Evolutionary conservation across 805 yeast species (phyloP), one percentile per base, ranked within the genome.

Genomic region (Wickerhamomyces sydowiorum): DNA sequence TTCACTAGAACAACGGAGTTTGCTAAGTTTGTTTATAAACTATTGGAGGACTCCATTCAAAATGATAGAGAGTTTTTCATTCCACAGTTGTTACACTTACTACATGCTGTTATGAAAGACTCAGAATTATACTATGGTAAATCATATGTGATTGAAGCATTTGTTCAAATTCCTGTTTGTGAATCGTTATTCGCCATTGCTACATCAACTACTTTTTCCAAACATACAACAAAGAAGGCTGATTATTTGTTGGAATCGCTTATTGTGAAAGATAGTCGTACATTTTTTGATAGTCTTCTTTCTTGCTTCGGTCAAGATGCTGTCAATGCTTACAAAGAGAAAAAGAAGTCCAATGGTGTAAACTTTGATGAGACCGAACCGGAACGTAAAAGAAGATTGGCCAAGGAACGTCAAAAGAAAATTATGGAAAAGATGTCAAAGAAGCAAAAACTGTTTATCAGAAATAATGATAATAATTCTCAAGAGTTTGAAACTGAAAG

Each of bases 361-460:
- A 56, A 59, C 37, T 47, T 62, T 22, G 66, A 59, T 31, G 86
- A 80, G 55, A 72, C 80, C 7, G 80, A 76, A 44, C 53, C 67
- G 28, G 86, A 80, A 31, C 70, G 73, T 37, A 70, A 68, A 43
- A 78, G 71, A 56, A 62, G 81, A 45, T 41, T 74, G n/a, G 86
- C 86, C 3, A 71, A 77, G 43, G 73, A 75, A 46, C 70, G 87
- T 41, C 84, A 78, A 53, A 74, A 73, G 34, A 81, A 73, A 50
- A 70, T 84, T 9, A 56, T 82, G 69, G 73, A 70, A 22, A 81
- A 75, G 52, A 78, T 85, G 69, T 75, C 76, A 19, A 80, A 70
- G 43, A 93, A 86, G 52, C 97, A 90, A 57, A 73, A 77, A 19
- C 76, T 69, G 60, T 91, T 91, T 61, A 75, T 86, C 46, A 75